These are phyloP conservation scores for Ustilago loliicola DNA, from an alignment of 1,284 basidiomycete genomes.

Conservation along the genomic window DNA sequence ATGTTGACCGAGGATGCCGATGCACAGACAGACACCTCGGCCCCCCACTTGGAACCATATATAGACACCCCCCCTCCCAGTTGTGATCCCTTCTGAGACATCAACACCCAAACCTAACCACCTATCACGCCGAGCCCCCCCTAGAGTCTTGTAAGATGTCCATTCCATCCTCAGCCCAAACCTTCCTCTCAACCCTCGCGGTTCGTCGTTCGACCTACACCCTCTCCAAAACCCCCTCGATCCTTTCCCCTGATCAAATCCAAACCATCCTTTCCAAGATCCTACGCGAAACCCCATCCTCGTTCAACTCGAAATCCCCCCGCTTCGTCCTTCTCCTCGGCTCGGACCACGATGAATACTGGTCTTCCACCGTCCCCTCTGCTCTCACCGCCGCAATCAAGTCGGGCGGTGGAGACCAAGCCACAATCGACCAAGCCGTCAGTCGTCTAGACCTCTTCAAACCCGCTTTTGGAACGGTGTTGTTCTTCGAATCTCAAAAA, in stretches of 20 bases:
- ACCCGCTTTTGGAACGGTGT: constrained; percentile 72
- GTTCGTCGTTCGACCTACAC: constrained; percentile 72
- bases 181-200: constrained; percentile 54
- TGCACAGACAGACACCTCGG: too few species aligned
- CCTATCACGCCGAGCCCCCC: too few species aligned
- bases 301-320: constrained; percentile 73
- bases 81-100: too few species aligned
- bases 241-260: constrained; percentile 71
- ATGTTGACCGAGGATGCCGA: too few species aligned
- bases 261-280: constrained; percentile 71
- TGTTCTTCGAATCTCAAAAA: constrained; percentile 70
- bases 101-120: too few species aligned
- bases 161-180: constrained; percentile 24
- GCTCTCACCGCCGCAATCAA: constrained; percentile 43
- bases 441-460: constrained; percentile 70
- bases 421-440: constrained; percentile 42
- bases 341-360: constrained; percentile 71
- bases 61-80: background rate
- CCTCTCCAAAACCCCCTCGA: constrained; percentile 69
- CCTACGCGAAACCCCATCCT: constrained; percentile 72
- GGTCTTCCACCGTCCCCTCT: constrained; percentile 69
- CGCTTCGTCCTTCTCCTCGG: constrained; percentile 73
- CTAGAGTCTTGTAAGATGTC: constrained; percentile 30
- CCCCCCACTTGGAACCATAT: background rate
- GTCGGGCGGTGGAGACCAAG: constrained; percentile 37